These are phyloP conservation scores for Sugiyamaella sp. DNA, from an alignment of 1,139 yeast species.

Conservation along the genomic window DNA sequence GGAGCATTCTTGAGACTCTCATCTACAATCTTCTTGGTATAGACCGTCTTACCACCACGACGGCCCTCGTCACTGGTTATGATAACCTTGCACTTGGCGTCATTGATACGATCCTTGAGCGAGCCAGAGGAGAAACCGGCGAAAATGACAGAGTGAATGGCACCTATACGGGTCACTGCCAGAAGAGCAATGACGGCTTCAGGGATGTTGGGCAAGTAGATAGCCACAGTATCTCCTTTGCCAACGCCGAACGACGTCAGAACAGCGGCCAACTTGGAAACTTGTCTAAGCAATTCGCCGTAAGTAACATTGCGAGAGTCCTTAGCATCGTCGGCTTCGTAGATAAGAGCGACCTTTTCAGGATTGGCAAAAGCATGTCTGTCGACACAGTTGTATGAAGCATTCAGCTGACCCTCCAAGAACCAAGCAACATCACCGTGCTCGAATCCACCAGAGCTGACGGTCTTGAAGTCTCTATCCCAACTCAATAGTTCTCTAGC, in stretches of 20 bases:
- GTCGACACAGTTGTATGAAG: slow-evolving; percentile 93
- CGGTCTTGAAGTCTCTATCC: slow-evolving; percentile 80
- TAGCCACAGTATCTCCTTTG: slow-evolving; percentile 95
- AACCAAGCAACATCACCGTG: slow-evolving; percentile 92
- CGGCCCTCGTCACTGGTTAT: slow-evolving; percentile 95
- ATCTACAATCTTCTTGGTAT: slow-evolving; percentile 90
- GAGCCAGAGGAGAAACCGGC: slow-evolving; percentile 97
- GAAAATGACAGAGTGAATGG: slow-evolving; percentile 91
- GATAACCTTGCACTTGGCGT: slow-evolving; percentile 83
- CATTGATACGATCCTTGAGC: slow-evolving; percentile 83
- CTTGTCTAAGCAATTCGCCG: slow-evolving; percentile 83
- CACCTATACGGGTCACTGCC: slow-evolving; percentile 94
- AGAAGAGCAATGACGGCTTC: slow-evolving; percentile 92
- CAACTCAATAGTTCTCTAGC: slow-evolving; percentile 79
- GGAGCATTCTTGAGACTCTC: slow-evolving; percentile 85
- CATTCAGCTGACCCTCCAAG: slow-evolving; percentile 88
- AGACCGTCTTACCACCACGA: slow-evolving; percentile 92
- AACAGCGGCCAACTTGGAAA: slow-evolving; percentile 85
- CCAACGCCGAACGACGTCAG: slow-evolving; percentile 82
- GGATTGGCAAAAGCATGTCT: slow-evolving; percentile 90
- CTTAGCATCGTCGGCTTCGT: slow-evolving; percentile 88
- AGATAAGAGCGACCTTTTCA: slow-evolving; percentile 79
- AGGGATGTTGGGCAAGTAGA: slow-evolving; percentile 95
- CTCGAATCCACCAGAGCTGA: slow-evolving; percentile 64
- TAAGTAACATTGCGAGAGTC: slow-evolving; percentile 63